A percentile compares a stretch with the other conserved stretches of the same genome.
Conservation (phyloP, 768 basidiomycete species). For the Leccinum disarticulatum region DNA sequence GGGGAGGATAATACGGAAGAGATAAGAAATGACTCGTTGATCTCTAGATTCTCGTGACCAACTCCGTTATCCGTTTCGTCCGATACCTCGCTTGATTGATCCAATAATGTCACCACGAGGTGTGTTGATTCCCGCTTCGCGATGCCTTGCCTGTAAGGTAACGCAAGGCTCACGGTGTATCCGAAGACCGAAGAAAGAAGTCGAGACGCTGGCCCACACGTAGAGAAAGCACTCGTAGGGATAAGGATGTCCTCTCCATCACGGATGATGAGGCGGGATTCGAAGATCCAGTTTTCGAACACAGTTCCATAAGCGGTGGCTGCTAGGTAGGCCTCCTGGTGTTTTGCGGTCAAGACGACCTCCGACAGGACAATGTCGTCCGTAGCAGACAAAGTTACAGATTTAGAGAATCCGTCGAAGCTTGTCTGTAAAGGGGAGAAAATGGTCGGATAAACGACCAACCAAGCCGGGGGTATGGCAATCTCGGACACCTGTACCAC, state of each 20-base stretch:
- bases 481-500: conserved; percentile 33
- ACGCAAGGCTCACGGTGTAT: conserved; percentile 57
- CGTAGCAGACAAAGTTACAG: conserved; percentile 20
- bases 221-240: conserved; percentile 18
- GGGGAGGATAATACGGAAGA: too few species aligned
- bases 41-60: conserved; percentile 54
- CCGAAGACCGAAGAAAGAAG: conserved; percentile 24
- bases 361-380: conserved; percentile 45
- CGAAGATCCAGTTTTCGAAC: conserved; percentile 46
- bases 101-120: conserved; percentile 47
- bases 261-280: conserved; percentile 48
- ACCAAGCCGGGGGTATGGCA: conserved; percentile 43
- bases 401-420: conserved; percentile 10
- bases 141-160: conserved; percentile 76
- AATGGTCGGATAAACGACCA: conserved; percentile 34
- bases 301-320: conserved; percentile 35
- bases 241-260: conserved; percentile 44
- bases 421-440: conserved; percentile 29
- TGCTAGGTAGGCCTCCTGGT: conserved; percentile 46
- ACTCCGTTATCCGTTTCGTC: conserved; percentile 10
- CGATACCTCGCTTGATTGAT: conserved; percentile 8
- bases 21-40: conserved; percentile 70
- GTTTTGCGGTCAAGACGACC: conserved; percentile 52
- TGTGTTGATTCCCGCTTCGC: conserved; percentile 48
- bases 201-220: conserved; percentile 14